Evolutionary conservation across 208 protist species (phyloP).

Genomic region (Blastocrithidia nonstop): DNA sequence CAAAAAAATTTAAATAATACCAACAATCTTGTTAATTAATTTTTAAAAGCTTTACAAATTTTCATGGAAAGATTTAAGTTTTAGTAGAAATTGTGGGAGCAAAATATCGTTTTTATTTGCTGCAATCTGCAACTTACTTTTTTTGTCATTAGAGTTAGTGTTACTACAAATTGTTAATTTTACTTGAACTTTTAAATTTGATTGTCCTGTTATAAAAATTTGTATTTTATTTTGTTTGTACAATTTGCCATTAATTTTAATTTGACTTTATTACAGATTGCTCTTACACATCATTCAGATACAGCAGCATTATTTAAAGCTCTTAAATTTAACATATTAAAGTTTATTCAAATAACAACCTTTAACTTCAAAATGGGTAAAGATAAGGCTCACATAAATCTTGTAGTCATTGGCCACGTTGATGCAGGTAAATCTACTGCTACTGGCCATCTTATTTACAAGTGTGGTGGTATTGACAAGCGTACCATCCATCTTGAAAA

Average conservation of each 20-base stretch:
- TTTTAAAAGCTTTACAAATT: too few species aligned
- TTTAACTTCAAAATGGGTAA: constrained; percentile 17
- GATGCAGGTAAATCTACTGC: constrained; percentile 77
- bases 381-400: constrained; percentile 48
- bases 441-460: constrained; percentile 83
- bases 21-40: too few species aligned
- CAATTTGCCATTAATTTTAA: neutral
- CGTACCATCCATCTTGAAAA: constrained; percentile 84
- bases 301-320: neutral
- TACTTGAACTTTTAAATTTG: neutral
- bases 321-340: neutral
- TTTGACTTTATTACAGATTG: neutral
- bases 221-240: neutral
- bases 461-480: constrained; percentile 84
- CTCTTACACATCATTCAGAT: neutral
- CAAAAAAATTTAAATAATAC: too few species aligned
- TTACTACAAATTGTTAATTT: too few species aligned
- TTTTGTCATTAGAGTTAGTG: too few species aligned
- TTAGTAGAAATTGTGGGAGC: too few species aligned
- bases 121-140: too few species aligned
- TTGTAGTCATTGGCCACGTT: constrained; percentile 14
- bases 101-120: too few species aligned
- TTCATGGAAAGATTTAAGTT: too few species aligned
- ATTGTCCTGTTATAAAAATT: neutral
- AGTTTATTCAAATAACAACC: constrained; percentile 2